A percentile compares a stretch with the other conserved stretches of the same genome.
phyloP scores from a whole-genome alignment of 805 yeast species.

The Starmerella potacharoeniae region DNA sequence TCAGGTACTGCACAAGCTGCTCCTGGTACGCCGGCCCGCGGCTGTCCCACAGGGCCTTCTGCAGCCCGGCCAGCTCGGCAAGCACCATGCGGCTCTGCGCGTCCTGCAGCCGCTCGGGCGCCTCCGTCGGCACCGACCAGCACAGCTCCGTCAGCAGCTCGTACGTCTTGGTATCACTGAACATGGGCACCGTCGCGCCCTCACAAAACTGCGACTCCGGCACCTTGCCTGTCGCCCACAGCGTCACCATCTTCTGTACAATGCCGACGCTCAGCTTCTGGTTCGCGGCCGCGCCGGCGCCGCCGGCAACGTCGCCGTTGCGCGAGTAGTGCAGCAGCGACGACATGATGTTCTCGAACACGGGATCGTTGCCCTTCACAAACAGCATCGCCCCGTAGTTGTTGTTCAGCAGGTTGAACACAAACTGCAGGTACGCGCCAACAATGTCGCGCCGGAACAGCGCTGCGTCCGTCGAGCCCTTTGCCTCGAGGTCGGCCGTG shows the following conservation, averaged over 20 bases:
- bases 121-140: slow-evolving; percentile 72
- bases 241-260: slow-evolving; percentile 47
- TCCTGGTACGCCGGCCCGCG: slow-evolving; percentile 31
- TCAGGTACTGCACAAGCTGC: slow-evolving; percentile 18
- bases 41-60: slow-evolving; percentile 48
- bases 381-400: slow-evolving; percentile 68
- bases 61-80: slow-evolving; percentile 59
- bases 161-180: slow-evolving; percentile 52
- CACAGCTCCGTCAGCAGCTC: slow-evolving; percentile 54
- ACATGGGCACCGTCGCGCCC: slow-evolving; percentile 51
- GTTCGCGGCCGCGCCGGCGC: slow-evolving; percentile 37
- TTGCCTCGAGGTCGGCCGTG: slow-evolving; percentile 29
- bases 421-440: slow-evolving; percentile 55
- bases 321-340: slow-evolving; percentile 55
- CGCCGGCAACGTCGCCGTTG: slow-evolving; percentile 37
- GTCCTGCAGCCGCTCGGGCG: slow-evolving; percentile 54
- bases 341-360: slow-evolving; percentile 49
- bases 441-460: slow-evolving; percentile 39
- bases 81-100: slow-evolving; percentile 68
- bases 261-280: slow-evolving; percentile 62
- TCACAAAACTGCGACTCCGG: slow-evolving; percentile 36
- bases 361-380: slow-evolving; percentile 51
- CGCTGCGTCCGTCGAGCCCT: slow-evolving; percentile 48
- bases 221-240: slow-evolving; percentile 60
- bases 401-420: slow-evolving; percentile 63